Conservation (phyloP, 345 rosid species). For the Eucalyptus cloeziana region DNA sequence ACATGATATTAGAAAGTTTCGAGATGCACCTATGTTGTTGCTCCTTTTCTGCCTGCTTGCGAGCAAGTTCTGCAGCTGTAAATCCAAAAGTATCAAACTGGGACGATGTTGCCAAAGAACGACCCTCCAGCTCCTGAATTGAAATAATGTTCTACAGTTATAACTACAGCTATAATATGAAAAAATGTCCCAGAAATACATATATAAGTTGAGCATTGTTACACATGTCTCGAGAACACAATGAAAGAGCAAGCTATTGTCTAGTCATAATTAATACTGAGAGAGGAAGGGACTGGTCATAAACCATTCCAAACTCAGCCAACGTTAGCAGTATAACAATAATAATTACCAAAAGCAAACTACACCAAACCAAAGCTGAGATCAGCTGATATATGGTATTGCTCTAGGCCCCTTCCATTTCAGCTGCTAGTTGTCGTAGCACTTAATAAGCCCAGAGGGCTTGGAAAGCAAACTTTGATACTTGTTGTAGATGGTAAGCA, state of each 20-base stretch:
- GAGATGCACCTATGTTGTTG: conserved; percentile 59
- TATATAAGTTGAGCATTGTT: not conserved
- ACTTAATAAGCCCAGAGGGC: not conserved
- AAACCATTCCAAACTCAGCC: not conserved
- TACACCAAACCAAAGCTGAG: not conserved
- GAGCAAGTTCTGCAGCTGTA: conserved; percentile 83
- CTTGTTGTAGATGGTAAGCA: not conserved
- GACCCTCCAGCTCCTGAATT: conserved; percentile 75
- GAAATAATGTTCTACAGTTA: not conserved
- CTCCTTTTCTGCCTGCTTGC: conserved; percentile 84
- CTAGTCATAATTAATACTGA: not conserved
- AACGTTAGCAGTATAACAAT: not conserved
- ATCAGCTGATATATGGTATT: not conserved
- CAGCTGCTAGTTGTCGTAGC: not conserved
- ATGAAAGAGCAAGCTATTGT: not conserved
- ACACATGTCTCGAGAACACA: not conserved
- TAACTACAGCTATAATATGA: not conserved
- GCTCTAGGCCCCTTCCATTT: not conserved
- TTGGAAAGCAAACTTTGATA: not conserved
- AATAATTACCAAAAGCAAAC: not conserved
- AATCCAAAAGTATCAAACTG: conserved; percentile 98
- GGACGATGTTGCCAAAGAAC: conserved; percentile 51
- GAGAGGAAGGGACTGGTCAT: not conserved
- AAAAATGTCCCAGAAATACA: not conserved
- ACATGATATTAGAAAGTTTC: not conserved